Conservation (phyloP, 164 flowering plant genomes). For the Stephania japonica region DNA sequence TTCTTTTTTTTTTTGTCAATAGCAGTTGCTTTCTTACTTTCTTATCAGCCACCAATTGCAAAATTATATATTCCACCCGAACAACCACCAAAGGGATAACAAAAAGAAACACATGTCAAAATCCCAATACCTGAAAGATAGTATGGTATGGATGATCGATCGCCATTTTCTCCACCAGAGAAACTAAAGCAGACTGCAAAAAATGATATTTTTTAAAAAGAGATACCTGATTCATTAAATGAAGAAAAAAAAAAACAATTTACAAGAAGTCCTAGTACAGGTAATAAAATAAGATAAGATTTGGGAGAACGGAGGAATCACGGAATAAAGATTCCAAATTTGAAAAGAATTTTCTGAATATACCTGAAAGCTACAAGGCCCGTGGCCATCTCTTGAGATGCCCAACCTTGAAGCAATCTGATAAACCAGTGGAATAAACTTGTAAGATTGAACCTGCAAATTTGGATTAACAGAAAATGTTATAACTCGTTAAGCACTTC, state of each 20-base stretch:
- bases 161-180: constrained; percentile 93
- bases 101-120: neutral
- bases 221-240: neutral
- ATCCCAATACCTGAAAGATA: constrained; percentile 69
- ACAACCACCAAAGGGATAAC: neutral
- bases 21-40: too few species aligned
- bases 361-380: constrained; percentile 73
- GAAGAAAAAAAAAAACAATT: too few species aligned
- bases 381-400: constrained; percentile 60
- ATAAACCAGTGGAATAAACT: constrained; percentile 81
- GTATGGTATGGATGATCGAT: constrained; percentile 98
- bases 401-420: constrained; percentile 99
- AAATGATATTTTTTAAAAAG: constrained; percentile 2
- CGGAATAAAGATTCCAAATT: too few species aligned
- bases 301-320: too few species aligned
- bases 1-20: too few species aligned
- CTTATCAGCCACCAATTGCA: too few species aligned
- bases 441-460: constrained; percentile 85
- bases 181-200: constrained; percentile 83
- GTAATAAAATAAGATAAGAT: too few species aligned
- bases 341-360: neutral
- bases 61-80: neutral
- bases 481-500: neutral
- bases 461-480: constrained; percentile 1
- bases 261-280: too few species aligned